Base-by-base conservation (phyloP, 1,284 basidiomycete genomes). In the Leccinum griseonigrum region DNA sequence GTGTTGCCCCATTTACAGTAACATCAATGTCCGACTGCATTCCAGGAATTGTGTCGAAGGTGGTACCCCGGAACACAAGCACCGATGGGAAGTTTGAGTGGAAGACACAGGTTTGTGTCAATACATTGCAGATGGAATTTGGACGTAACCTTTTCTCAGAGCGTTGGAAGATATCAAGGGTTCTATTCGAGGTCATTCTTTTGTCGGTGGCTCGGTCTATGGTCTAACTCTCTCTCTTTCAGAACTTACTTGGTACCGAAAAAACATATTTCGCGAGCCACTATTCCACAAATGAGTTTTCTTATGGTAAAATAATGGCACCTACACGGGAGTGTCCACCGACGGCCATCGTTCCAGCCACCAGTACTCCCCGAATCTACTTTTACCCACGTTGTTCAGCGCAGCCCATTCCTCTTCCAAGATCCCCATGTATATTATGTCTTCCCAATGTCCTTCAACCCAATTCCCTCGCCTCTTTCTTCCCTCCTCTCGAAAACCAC, bases 141-240 rank as follows among this genome's bases (percentile, higher is more conserved):
- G 9, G 36, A 34, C 40, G 48, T 48, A 32, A 64, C 29, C 40
- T 54, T 58, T 60, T 29, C 16, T 56, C 66, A 92, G 92, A 48
- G 92, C 93, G 6, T 73, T 93, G 61, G 87, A 87, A 62, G 92
- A 95, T 66, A 94, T 95, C 60, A 77, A 77, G 28, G 81, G 81
- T 7, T 94, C 91, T 5, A 93, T 95, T 54, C 74, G 75, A 77
- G 92, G 90, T 91, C 58, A 66, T 51, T 50, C 32, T 38, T 54
- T 3, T 14, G 38, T 28, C 11, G 32, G n/a, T 29, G 8, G 50
- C 9, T 32, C 3, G 9, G 31, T 16, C 8, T 5, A 48, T 29
- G 54, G 11, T 16, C 61, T 63, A 22, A 70, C 32, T 18, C 6
- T 18, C 22, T 26, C 3, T 16, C 29, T 48, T 51, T n/a, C 36